phyloP scores from a whole-genome alignment of 2,329 filamentous ascomycete species.

The Colletotrichum tofieldiae region DNA sequence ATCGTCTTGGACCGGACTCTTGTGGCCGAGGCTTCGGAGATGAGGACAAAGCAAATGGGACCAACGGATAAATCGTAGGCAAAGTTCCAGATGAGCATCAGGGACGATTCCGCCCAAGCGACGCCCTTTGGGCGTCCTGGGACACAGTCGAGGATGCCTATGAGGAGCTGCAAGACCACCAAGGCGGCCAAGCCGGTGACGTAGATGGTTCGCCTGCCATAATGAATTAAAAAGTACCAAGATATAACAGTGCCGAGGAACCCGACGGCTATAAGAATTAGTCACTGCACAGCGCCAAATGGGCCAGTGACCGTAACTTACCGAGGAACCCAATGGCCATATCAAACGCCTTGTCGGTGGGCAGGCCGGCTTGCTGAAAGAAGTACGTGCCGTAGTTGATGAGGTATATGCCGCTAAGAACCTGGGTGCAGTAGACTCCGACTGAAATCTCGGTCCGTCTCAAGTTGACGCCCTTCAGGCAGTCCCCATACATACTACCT shows the following conservation, averaged over 20 bases:
- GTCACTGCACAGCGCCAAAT: conserved; percentile 60
- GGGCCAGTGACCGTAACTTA: conserved; percentile 62
- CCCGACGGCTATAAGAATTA: conserved; percentile 57
- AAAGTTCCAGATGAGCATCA: conserved; percentile 62
- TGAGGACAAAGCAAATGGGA: conserved; percentile 61
- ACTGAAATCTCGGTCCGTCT: conserved; percentile 70
- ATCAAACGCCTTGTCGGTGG: conserved; percentile 55
- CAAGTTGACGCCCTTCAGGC: conserved; percentile 64
- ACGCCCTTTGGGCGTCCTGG: conserved; percentile 56
- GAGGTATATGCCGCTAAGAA: conserved; percentile 75
- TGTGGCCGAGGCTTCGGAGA: conserved; percentile 66
- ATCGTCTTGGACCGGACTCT: conserved; percentile 62
- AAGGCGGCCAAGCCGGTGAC: conserved; percentile 57
- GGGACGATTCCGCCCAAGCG: conserved; percentile 64
- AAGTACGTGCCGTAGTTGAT: conserved; percentile 75
- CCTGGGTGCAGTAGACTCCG: conserved; percentile 77
- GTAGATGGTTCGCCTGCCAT: conserved; percentile 61
- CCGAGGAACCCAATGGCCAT: conserved; percentile 61
- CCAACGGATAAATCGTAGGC: conserved; percentile 57
- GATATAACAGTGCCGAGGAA: conserved; percentile 61
- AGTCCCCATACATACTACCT: conserved; percentile 66
- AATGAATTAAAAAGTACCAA: conserved; percentile 59
- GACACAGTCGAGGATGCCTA: conserved; percentile 63
- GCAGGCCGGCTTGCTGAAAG: conserved; percentile 62
- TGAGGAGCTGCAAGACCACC: conserved; percentile 56